Base-by-base conservation (phyloP, 2,329 filamentous ascomycete genomes). In the Apiospora arundinis region DNA sequence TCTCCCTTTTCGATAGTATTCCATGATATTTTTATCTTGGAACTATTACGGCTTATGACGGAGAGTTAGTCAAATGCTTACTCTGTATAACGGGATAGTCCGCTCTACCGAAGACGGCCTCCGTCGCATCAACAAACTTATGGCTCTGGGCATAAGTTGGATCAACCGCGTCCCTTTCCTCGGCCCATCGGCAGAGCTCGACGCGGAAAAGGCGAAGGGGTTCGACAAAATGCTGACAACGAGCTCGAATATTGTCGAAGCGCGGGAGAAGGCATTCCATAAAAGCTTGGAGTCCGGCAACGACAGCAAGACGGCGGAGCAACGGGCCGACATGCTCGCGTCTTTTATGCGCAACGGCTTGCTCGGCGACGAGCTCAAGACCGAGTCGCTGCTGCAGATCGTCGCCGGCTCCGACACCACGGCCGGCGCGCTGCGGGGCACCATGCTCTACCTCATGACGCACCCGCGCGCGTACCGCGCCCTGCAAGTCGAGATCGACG, bases 351-450 rank as follows among this genome's bases (percentile, higher is more conserved):
- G 82, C 18, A 83, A 85, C 72, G 75, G 76, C 2, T 79, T 86
- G 18, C 79, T 80, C 32, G 74, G 77, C 18, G 81, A 85, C 0
- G 76, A 85, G 56, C 83, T 87, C 70, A 78, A 82, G 16, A 83
- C 86, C 70, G 79, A 78, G 40, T 71, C 78, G 0, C 73, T 75
- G 0, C 74, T 78, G 52, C 77, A 80, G 69, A 78, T 78, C 67
- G 70, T 72, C 37, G 79, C 73, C 52, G 79, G 75, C 25, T 86
- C 86, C 1, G 88, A 90, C 73, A 89, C 86, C 7, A 87, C 87
- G 0, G 85, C 88, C 0, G 85, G 83, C 0, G 82, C 83, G 0
- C 81, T 90, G 2, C 84, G 88, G 0, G 80, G 82, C 40, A 87
- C 83, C 4, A 72, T 89, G 69, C 81, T 89, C 28, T 83, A 85